These are phyloP conservation scores for Murraya koenigii DNA, from an alignment of 345 rosid species.

Conservation along the genomic window DNA sequence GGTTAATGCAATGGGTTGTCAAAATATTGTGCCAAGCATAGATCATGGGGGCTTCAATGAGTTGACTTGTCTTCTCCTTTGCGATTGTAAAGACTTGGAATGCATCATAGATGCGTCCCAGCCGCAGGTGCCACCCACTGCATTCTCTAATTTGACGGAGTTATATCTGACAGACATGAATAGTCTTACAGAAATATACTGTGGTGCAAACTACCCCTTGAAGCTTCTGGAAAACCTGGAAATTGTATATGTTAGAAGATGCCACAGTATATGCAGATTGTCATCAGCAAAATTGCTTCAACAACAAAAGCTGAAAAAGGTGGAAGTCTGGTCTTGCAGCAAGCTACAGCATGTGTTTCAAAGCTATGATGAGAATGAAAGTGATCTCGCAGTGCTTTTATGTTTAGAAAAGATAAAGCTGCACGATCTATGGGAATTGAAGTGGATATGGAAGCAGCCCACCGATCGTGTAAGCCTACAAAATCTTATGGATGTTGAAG, in stretches of 20 bases:
- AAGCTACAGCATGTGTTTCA: neutral
- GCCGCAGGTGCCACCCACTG: neutral
- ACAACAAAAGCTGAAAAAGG: neutral
- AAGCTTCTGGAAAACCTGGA: neutral
- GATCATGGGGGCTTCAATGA: neutral
- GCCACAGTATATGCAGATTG: neutral
- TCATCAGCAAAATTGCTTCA: neutral
- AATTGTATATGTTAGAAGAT: too few relatives aligned
- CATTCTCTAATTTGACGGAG: conserved; percentile 9
- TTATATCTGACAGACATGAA: neutral
- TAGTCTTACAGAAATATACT: neutral
- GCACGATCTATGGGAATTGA: neutral
- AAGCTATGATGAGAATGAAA: too few relatives aligned
- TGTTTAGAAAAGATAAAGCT: neutral
- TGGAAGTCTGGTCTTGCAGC: neutral
- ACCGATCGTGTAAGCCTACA: neutral
- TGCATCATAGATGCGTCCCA: conserved; percentile 2
- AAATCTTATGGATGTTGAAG: neutral
- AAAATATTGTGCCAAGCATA: conserved; percentile 5
- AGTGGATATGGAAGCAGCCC: neutral
- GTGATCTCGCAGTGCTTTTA: too few relatives aligned
- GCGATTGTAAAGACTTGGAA: neutral
- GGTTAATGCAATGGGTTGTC: neutral
- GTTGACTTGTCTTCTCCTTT: neutral
- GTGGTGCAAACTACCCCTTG: neutral